Percentiles rank a stretch among this genome's conserved stretches.
phyloP scores from a whole-genome alignment of 805 yeast genomes.

The Nakazawaea wyomingensis region DNA sequence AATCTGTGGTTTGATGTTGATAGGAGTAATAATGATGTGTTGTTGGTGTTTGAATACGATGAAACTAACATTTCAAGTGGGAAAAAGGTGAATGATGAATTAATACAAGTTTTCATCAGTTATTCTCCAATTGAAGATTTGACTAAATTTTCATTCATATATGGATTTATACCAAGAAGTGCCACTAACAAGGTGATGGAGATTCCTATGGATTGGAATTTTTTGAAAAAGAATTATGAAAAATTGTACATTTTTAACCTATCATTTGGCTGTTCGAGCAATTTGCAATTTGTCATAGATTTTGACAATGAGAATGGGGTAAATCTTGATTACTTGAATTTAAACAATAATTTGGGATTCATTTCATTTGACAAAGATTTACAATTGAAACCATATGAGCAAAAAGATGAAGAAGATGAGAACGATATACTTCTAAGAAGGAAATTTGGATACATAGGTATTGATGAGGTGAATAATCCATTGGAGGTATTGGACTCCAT shows the following conservation, averaged over 20 bases:
- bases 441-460: background rate
- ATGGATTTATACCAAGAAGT: slow-evolving; percentile 42
- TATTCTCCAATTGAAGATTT: slow-evolving; percentile 41
- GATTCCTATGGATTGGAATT: slow-evolving; percentile 26
- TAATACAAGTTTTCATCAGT: slow-evolving; percentile 36
- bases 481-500: background rate
- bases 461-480: background rate
- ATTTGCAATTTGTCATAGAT: slow-evolving; percentile 30
- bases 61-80: background rate
- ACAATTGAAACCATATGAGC: slow-evolving; percentile 19
- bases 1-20: slow-evolving; percentile 64
- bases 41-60: slow-evolving; percentile 28
- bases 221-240: slow-evolving; percentile 11
- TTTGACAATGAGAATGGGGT: slow-evolving; percentile 17
- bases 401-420: slow-evolving; percentile 26
- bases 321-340: slow-evolving; percentile 21
- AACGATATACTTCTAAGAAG: slow-evolving; percentile 37
- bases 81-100: background rate
- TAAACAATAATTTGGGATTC: slow-evolving; percentile 28
- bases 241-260: slow-evolving; percentile 21
- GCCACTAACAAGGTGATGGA: slow-evolving; percentile 24
- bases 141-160: slow-evolving; percentile 31
- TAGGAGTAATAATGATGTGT: slow-evolving; percentile 34
- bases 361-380: slow-evolving; percentile 25
- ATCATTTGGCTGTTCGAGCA: slow-evolving; percentile 34